Base-by-base conservation (phyloP, 2,329 filamentous ascomycete genomes). In the Leptographium lundbergii region DNA sequence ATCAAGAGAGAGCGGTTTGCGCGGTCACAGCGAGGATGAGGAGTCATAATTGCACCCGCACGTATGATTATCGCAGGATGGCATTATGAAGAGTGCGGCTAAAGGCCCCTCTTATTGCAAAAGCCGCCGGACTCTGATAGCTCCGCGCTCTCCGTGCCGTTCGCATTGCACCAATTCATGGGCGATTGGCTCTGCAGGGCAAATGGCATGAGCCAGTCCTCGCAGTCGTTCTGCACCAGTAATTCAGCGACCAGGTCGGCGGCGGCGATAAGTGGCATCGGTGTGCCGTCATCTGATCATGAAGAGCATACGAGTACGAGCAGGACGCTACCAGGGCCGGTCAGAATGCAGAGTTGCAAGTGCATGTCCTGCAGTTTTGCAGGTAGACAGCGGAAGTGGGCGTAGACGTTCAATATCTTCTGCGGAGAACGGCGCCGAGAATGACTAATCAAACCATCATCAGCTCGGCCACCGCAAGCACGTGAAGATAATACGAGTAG, bases 1-100 rank as follows among this genome's bases (percentile, higher is more conserved):
- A 42, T 70, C 53, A 69, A 70, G 60, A 62, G 61, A 32, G 67
- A 70, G 59, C 63, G 55, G 39, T 60, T 56, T n/a, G 19, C 25
- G 24, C 60, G 59, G 54, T 42, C 36, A 14, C 32, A 54, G n/a
- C 27, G 51, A 29, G 57, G 58, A 34, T 60, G 56, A 34, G 36
- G 42, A 3, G 57, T 39, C 32, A 32, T 6, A 42, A 58, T 64
- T 4, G 13, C n/a, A 11, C 14, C 29, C 17, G 6, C 29, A 22
- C 19, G 14, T 42, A 42, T 7, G 14, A 19, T 42, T 42, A 19
- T 42, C 39, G 39, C 13, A 42, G 19, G 39, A 42, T 7, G 32
- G 32, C 32, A 34, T 42, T 17, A 19, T 14, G 14, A 42, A 13
- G 14, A 42, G 39, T 19, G 39, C 39, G 6, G 39, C 39, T 42